Evolutionary conservation across 2,329 filamentous ascomycete species (phyloP).

Genomic region (Aureobasidium sp.): DNA sequence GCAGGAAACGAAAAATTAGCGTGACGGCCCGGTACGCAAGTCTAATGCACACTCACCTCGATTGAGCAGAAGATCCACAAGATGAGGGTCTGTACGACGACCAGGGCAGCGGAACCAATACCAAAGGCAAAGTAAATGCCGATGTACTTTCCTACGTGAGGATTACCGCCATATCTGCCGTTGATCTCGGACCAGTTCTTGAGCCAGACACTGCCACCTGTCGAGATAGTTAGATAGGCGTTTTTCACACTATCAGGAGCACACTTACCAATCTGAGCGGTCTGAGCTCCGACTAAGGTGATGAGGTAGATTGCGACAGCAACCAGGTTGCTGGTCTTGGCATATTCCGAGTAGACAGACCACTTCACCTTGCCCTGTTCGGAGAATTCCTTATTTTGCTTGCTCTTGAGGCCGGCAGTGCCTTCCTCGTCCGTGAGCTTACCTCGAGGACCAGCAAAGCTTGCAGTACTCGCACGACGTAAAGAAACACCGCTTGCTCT

Average conservation of each 20-base stretch:
- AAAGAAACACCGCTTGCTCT: conserved; percentile 68
- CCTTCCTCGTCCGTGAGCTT: conserved; percentile 76
- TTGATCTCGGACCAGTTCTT: conserved; percentile 88
- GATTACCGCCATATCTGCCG: conserved; percentile 58
- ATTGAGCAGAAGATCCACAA: conserved; percentile 99
- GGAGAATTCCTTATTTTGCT: conserved; percentile 76
- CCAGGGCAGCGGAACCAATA: conserved; percentile 74
- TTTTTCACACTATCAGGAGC: not conserved
- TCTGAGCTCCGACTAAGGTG: conserved; percentile 72
- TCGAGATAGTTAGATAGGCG: conserved; percentile 22
- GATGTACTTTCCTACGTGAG: conserved; percentile 78
- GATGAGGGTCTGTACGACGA: conserved; percentile 86
- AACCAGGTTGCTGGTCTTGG: conserved; percentile 82
- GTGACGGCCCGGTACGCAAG: conserved; percentile 2
- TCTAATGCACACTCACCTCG: conserved; percentile 53
- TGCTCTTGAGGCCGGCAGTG: conserved; percentile 61
- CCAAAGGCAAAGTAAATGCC: conserved; percentile 95
- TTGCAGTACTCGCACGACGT: conserved; percentile 83
- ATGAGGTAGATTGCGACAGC: conserved; percentile 76
- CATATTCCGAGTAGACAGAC: conserved; percentile 90
- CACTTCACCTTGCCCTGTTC: conserved; percentile 99
- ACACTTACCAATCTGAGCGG: conserved; percentile 65
- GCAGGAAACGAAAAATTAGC: conserved; percentile 21
- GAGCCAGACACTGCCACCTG: conserved; percentile 81
- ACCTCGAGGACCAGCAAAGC: conserved; percentile 77